Evolutionary conservation across 768 basidiomycete genomes (phyloP), one percentile per base, ranked within the genome.

Genomic region (Chalciporus pseudorubinellus): DNA sequence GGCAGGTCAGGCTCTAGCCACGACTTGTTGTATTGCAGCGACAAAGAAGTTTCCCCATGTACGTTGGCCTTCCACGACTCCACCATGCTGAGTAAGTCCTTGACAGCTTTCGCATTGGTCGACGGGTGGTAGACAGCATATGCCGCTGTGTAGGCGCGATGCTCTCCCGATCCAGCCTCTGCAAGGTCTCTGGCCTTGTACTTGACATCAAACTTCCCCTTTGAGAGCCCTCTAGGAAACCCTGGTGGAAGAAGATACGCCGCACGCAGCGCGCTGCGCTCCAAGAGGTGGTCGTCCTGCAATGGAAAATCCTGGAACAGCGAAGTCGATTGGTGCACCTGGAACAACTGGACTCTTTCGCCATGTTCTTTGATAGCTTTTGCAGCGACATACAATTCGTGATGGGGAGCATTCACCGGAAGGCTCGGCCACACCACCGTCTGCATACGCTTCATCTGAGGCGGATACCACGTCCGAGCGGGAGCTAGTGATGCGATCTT

Each of bases 371-470:
- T 44, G 40, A 74, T 71, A 29, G 58, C 52, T n/a, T 57, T 43
- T 9, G 56, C 58, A 11, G 58, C 48, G 20, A 50, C 22, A 22
- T 58, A 55, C 45, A 72, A 64, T 18, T 39, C 58, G 50, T 59
- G 51, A 48, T 67, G 62, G 49, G 74, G 74, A 8, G 69, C 39
- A 60, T 39, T 62, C 44, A 12, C 62, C 4, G 63, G 44, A 12
- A 65, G 42, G 12, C 14, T 28, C 12, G 33, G 18, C 75, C 76
- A 69, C 14, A 56, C 19, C 2, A 74, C 67, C 4, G 57, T 59
- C 52, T 77, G 70, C 72, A 76, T 77, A 3, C 53, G 57, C 4
- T 48, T 54, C 18, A 69, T 46, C 48, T 71, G 63, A 1, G 42
- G 11, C 1, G 74, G 74, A 56, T 74, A 73, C 49, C 64, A 78